phyloP scores from a whole-genome alignment of 805 yeast genomes.

The Jamesozyma rosinii region DNA sequence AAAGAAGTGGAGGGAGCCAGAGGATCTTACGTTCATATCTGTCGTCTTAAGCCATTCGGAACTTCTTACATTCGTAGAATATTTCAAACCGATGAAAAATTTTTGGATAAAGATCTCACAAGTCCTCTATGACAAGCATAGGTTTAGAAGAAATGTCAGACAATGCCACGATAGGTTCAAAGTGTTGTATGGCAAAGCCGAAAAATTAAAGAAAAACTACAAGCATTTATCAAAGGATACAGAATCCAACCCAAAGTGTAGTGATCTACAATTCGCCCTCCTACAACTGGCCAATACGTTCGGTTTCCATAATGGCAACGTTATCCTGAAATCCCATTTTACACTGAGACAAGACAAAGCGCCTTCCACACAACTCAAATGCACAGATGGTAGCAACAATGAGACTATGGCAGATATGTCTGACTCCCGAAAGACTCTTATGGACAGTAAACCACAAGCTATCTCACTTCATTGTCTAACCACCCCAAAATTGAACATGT shows the following conservation, averaged over 20 bases:
- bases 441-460: not conserved
- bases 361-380: not conserved
- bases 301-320: constrained; percentile 16
- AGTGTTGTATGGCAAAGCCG: constrained; percentile 18
- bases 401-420: not conserved
- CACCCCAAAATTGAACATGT: not conserved
- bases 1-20: constrained; percentile 20
- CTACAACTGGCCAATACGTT: constrained; percentile 12
- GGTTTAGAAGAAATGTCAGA: constrained; percentile 20
- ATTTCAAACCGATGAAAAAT: constrained; percentile 25
- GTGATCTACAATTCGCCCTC: constrained; percentile 7
- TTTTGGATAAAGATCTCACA: constrained; percentile 23
- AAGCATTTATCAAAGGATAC: not conserved
- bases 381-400: not conserved
- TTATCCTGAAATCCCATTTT: constrained; percentile 12
- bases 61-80: constrained; percentile 18
- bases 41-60: constrained; percentile 15
- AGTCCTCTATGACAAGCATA: constrained; percentile 12
- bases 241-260: not conserved
- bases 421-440: not conserved
- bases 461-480: not conserved
- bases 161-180: constrained; percentile 28
- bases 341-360: not conserved
- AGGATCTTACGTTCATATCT: constrained; percentile 18
- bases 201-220: constrained; percentile 4